phyloP scores from a whole-genome alignment of 2,329 filamentous ascomycete genomes.

The Fusarium beomiforme region DNA sequence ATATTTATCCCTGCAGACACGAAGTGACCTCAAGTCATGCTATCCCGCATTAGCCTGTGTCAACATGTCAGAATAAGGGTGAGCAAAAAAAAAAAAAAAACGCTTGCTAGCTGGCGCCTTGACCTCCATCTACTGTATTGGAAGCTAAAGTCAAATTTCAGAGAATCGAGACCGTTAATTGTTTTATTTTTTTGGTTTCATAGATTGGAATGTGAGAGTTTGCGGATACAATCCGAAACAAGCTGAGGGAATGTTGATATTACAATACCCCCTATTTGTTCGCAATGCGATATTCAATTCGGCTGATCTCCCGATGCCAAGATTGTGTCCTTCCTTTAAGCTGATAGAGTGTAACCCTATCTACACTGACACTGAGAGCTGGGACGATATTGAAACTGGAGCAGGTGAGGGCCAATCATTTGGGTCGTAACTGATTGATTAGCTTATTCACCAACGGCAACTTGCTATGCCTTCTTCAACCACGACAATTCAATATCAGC shows the following conservation, averaged over 20 bases:
- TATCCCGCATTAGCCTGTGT: slow-evolving; percentile 21
- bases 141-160: not conserved
- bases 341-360: slow-evolving; percentile 13
- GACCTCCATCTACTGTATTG: slow-evolving; percentile 1
- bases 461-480: not conserved
- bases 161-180: slow-evolving; percentile 8
- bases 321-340: not conserved
- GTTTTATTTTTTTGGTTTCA: slow-evolving; percentile 9
- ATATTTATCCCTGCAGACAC: slow-evolving; percentile 7
- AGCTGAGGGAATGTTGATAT: not conserved
- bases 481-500: not conserved
- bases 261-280: not conserved
- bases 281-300: slow-evolving; percentile 21
- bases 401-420: slow-evolving; percentile 6
- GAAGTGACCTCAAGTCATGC: slow-evolving; percentile 13
- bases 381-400: slow-evolving; percentile 3
- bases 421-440: slow-evolving; percentile 11
- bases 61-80: slow-evolving; percentile 12
- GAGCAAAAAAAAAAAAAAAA: not conserved
- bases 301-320: slow-evolving; percentile 6
- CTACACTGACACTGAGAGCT: not conserved
- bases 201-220: not conserved
- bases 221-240: slow-evolving; percentile 21
- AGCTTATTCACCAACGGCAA: slow-evolving; percentile 2
- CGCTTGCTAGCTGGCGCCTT: slow-evolving; percentile 3